Percentiles rank a stretch among this genome's conserved stretches.
Conservation (phyloP, 2,329 filamentous ascomycete species). For the Graphium sp. region DNA sequence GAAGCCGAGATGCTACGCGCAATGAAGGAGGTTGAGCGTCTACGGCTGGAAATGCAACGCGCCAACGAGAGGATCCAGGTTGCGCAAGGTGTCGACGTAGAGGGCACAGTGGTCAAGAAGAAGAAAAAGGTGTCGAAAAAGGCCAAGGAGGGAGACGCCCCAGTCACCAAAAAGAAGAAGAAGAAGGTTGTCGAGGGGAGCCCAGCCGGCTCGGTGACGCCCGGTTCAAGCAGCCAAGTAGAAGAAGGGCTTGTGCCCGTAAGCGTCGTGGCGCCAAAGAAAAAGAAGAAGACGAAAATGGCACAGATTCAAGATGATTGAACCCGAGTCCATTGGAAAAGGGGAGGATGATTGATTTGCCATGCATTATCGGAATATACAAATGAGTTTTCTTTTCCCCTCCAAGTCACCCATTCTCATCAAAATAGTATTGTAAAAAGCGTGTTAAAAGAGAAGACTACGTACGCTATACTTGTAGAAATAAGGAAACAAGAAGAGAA, state of each 20-base stretch:
- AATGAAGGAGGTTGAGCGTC: conserved; percentile 72
- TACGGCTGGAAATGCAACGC: conserved; percentile 78
- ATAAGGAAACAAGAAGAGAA: too few species aligned
- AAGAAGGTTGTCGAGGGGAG: conserved; percentile 7
- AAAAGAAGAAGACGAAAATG: conserved; percentile 28
- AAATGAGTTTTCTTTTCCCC: too few species aligned
- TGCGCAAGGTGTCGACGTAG: conserved; percentile 48
- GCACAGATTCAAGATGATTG: conserved; percentile 8
- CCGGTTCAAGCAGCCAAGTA: conserved; percentile 5
- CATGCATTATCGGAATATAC: too few species aligned
- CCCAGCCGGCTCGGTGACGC: background rate
- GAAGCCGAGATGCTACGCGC: conserved; percentile 81
- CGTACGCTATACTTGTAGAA: too few species aligned
- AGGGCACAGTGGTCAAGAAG: conserved; percentile 48
- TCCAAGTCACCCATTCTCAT: too few species aligned
- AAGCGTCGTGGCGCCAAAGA: conserved; percentile 23
- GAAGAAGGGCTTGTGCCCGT: conserved; percentile 6
- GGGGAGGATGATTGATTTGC: too few species aligned
- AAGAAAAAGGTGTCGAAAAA: conserved; percentile 45
- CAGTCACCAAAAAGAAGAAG: conserved; percentile 16
- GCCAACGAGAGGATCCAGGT: conserved; percentile 60
- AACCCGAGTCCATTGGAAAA: too few species aligned
- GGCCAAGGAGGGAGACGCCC: conserved; percentile 9
- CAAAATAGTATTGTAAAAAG: too few species aligned
- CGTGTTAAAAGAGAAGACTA: too few species aligned